Conservation (phyloP, 495 filamentous ascomycete genomes). For the Baudoinia panamericana region DNA sequence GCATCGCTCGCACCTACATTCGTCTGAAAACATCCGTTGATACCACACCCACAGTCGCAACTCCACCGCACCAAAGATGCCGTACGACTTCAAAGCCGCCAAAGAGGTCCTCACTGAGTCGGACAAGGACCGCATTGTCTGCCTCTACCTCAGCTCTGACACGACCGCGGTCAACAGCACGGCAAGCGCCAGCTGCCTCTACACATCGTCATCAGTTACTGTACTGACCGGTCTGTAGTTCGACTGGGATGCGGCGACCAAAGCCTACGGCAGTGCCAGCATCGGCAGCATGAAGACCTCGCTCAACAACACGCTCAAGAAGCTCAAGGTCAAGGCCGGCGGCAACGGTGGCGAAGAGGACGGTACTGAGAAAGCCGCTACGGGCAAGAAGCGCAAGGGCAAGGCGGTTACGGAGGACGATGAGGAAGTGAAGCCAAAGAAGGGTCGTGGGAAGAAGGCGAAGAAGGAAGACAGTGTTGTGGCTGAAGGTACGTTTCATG, state of each 20-base stretch:
- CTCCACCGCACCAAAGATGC: no score
- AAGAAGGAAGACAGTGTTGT: background rate
- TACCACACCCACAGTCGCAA: no score
- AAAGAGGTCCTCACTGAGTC: conserved; percentile 7
- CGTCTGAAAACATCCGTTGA: no score
- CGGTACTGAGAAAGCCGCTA: background rate
- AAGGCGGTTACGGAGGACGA: conserved; percentile 5
- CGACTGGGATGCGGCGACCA: conserved; percentile 16
- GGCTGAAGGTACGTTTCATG: background rate
- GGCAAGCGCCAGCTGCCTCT: background rate
- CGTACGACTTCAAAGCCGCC: conserved; percentile 9
- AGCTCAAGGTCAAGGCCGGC: conserved; percentile 9
- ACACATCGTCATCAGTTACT: background rate
- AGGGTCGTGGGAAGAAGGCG: conserved; percentile 12
- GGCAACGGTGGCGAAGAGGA: background rate
- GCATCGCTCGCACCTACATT: no score
- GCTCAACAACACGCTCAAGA: conserved; percentile 9
- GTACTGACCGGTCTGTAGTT: background rate
- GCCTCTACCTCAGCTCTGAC: conserved; percentile 14
- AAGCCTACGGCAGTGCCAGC: conserved; percentile 12
- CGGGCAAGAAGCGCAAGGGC: conserved; percentile 13
- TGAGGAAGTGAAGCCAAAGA: conserved; percentile 8
- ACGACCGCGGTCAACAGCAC: background rate
- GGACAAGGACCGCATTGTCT: conserved; percentile 17
- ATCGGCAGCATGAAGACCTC: conserved; percentile 11